A percentile compares a stretch with the other conserved stretches of the same genome.
Conservation (phyloP, 805 yeast species). For the Metschnikowia cubensis region DNA sequence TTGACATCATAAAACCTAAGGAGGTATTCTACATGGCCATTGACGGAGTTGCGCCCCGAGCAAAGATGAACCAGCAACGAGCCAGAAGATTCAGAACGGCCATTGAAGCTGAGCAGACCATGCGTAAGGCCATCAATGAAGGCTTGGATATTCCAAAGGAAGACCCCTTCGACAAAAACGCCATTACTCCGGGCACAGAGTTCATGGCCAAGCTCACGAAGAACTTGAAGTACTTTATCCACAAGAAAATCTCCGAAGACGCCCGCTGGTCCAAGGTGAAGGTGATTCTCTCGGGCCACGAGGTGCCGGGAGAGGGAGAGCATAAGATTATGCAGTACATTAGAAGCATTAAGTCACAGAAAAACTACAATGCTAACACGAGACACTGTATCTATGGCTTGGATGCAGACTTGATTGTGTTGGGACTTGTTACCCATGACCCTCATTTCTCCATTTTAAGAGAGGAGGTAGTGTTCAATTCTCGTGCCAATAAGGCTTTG, state of each 20-base stretch:
- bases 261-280: slow-evolving; percentile 78
- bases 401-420: slow-evolving; percentile 93
- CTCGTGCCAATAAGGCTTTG: slow-evolving; percentile 32
- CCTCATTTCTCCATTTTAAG: slow-evolving; percentile 93
- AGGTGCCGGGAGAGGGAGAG: slow-evolving; percentile 98
- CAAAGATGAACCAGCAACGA: slow-evolving; percentile 97
- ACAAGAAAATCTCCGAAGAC: slow-evolving; percentile 82
- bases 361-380: slow-evolving; percentile 68
- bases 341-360: slow-evolving; percentile 70
- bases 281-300: slow-evolving; percentile 84
- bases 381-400: slow-evolving; percentile 94
- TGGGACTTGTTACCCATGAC: slow-evolving; percentile 87
- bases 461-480: slow-evolving; percentile 93
- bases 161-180: slow-evolving; percentile 84
- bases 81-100: slow-evolving; percentile 94
- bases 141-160: slow-evolving; percentile 79
- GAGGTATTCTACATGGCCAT: slow-evolving; percentile 92
- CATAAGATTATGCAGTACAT: slow-evolving; percentile 95
- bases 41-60: slow-evolving; percentile 98
- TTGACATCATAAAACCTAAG: slow-evolving; percentile 81
- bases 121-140: slow-evolving; percentile 65
- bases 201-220: slow-evolving; percentile 87
- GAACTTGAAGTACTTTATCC: slow-evolving; percentile 81
- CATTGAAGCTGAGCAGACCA: slow-evolving; percentile 78
- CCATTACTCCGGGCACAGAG: slow-evolving; percentile 96